Evolutionary conservation across 129 eudicot species (phyloP).

Genomic region (Pseudognaphalium luteoalbum): DNA sequence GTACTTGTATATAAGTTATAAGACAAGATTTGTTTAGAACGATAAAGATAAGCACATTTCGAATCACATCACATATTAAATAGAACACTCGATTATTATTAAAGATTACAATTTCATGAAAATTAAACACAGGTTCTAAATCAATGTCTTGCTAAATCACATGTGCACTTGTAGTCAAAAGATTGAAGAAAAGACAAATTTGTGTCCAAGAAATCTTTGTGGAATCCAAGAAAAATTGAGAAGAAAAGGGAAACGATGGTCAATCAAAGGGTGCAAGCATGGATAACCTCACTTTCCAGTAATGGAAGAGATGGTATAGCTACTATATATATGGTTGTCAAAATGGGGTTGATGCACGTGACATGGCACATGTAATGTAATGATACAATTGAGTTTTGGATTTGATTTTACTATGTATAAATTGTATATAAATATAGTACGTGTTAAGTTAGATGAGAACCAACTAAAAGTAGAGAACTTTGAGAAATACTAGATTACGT

Average conservation of each 20-base stretch:
- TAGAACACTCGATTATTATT: background rate
- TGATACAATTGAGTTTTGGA: too few relatives aligned
- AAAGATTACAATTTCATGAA: background rate
- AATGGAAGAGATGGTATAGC: background rate
- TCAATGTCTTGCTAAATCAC: background rate
- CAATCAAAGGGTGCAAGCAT: conserved; percentile 25
- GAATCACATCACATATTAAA: too few relatives aligned
- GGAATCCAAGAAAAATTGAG: conserved; percentile 19
- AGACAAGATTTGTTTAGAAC: too few relatives aligned
- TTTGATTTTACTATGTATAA: too few relatives aligned
- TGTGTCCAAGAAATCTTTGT: background rate
- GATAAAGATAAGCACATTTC: background rate
- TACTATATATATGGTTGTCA: background rate
- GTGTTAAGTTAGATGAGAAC: too few relatives aligned
- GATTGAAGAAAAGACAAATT: conserved; percentile 6
- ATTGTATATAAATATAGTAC: too few relatives aligned
- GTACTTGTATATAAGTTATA: too few relatives aligned
- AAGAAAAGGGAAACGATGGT: conserved; percentile 4
- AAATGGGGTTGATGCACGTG: conserved; percentile 8
- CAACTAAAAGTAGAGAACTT: too few relatives aligned
- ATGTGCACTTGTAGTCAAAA: background rate
- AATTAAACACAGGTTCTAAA: background rate
- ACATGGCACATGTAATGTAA: background rate
- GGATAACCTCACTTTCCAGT: conserved; percentile 17
- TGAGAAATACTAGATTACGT: too few relatives aligned